Evolutionary conservation across 768 basidiomycete genomes (phyloP), one percentile per base, ranked within the genome.

Genomic region (Pleurotus tuoliensis): DNA sequence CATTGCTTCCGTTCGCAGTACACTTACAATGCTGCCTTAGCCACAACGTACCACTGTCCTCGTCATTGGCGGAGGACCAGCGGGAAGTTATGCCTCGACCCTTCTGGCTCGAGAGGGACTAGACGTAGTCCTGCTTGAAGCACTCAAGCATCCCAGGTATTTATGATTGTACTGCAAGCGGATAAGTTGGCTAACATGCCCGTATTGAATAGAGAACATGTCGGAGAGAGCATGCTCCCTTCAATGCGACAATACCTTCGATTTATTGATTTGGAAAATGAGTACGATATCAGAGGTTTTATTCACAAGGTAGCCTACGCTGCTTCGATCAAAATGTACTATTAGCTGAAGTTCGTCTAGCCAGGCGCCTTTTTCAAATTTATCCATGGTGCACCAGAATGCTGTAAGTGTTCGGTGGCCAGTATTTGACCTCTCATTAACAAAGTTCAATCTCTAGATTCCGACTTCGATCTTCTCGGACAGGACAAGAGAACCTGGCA

Each of bases 281-380:
- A 66, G 30, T 63, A 73, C 22, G 62, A 66, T 7, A 61, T 62
- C 20, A 62, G 68, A 53, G 74, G 72, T 0, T 75, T 75, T 50
- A 27, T 57, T 2, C 54, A 24, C 12, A 71, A 73, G 63, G 71
- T 71, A 11, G 45, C n/a, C 3, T 25, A 9, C 18, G 34, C 20
- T 6, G 3, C 16, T 44, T 47, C 41, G 11, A 51, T 55, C 47
- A 15, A 56, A 16, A 41, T 50, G 15, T 25, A 25, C 24, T 25
- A 49, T 27, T 44, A 18, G 46, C 22, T 24, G 25, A 47, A 24
- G 27, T 41, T 48, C n/a, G 34, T 37, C 9, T 63, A 87, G 84
- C 81, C 81, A 1, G 85, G 85, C 25, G 80, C 81, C 41, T 81
- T 80, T 3, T 72, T 87, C 67, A 87, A 87, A 62, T 74, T 87